A percentile compares a stretch with the other conserved stretches of the same genome.
phyloP scores from a whole-genome alignment of 176 grass and related monocot species.

The Eremochloa ophiuroides region DNA sequence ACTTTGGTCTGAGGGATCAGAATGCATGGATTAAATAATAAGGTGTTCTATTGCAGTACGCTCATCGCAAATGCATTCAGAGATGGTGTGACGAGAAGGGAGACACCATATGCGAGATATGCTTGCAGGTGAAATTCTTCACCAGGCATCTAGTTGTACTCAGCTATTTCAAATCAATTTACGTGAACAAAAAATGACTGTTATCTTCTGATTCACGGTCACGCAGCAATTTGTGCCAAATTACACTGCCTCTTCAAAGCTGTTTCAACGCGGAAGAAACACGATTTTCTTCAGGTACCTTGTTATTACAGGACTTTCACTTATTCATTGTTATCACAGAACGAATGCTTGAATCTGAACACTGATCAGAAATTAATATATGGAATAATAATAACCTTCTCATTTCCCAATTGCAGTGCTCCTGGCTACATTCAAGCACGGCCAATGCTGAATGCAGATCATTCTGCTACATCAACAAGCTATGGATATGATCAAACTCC shows the following conservation, averaged over 20 bases:
- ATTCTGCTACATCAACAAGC: constrained; percentile 15
- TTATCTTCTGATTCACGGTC: background rate
- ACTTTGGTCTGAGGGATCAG: background rate
- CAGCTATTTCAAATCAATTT: background rate
- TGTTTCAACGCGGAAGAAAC: constrained; percentile 49
- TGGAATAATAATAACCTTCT: background rate
- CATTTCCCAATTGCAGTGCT: constrained; percentile 18
- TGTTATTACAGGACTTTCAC: background rate
- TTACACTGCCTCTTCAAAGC: constrained; percentile 46
- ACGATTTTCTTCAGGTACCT: constrained; percentile 61
- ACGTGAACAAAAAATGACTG: background rate
- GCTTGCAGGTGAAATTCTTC: constrained; percentile 59
- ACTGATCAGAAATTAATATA: background rate
- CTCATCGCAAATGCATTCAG: constrained; percentile 73
- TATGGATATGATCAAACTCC: constrained; percentile 21
- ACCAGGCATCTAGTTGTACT: background rate
- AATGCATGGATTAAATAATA: background rate
- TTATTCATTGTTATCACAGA: too few species aligned
- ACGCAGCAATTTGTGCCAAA: constrained; percentile 54
- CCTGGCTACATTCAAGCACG: constrained; percentile 40
- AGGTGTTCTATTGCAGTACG: constrained; percentile 38
- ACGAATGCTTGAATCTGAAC: background rate
- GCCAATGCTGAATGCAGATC: constrained; percentile 1
- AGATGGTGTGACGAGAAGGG: constrained; percentile 92
- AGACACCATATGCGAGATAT: constrained; percentile 82